Conservation (phyloP, 495 filamentous ascomycete genomes). For the Talaromyces borbonicus region DNA sequence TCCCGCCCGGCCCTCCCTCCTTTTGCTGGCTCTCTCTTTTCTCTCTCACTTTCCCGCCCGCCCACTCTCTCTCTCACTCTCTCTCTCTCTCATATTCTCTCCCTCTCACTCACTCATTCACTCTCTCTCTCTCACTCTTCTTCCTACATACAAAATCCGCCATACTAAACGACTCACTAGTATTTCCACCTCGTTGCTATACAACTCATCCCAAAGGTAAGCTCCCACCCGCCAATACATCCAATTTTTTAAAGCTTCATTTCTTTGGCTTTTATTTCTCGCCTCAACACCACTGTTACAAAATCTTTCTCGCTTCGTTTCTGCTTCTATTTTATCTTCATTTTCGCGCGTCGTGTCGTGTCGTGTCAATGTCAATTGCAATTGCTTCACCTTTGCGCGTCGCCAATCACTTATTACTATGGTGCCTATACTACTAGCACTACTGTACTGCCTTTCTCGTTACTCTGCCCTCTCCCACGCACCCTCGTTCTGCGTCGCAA, state of each 20-base stretch:
- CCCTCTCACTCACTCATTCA: conserved; percentile 40
- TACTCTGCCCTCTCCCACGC: neutral
- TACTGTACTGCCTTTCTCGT: conserved; percentile 12
- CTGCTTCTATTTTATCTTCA: conserved; percentile 16
- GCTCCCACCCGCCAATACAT: too few species aligned
- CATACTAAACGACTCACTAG: too few species aligned
- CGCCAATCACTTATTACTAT: conserved; percentile 17
- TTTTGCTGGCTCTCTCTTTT: conserved; percentile 24
- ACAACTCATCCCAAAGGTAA: too few species aligned
- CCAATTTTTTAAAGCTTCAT: too few species aligned
- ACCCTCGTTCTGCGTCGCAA: neutral
- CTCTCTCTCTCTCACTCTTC: conserved; percentile 54
- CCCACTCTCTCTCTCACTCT: conserved; percentile 28
- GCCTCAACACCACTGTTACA: too few species aligned
- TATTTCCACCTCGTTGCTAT: too few species aligned
- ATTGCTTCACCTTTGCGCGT: conserved; percentile 18
- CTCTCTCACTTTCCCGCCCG: conserved; percentile 30
- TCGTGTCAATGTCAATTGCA: too few species aligned
- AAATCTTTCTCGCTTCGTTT: conserved; percentile 24
- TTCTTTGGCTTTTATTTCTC: too few species aligned
- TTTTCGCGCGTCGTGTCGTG: conserved; percentile 13
- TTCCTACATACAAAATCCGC: conserved; percentile 37
- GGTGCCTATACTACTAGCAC: too few species aligned
- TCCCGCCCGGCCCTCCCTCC: conserved; percentile 18
- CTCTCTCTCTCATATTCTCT: conserved; percentile 28